Conservation (phyloP, 495 filamentous ascomycete genomes). For the Aspergillus panamensis region DNA sequence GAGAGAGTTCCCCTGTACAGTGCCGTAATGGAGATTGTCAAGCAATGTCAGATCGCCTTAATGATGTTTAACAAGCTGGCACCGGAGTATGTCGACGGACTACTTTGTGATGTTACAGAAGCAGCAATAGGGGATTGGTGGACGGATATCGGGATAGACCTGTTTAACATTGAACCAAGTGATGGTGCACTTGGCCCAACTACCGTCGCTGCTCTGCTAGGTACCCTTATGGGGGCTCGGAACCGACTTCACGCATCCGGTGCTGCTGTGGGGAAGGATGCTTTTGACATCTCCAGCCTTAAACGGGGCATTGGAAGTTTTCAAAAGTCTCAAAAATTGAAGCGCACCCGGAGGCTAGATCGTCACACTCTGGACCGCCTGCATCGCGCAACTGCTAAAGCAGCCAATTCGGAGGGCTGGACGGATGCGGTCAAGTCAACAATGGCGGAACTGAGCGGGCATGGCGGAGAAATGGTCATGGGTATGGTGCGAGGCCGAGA, state of each 20-base stretch:
- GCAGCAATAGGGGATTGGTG: conserved; percentile 92
- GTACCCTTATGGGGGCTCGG: conserved; percentile 81
- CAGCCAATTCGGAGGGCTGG: conserved; percentile 76
- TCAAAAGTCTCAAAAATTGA: conserved; percentile 82
- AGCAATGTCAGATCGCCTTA: conserved; percentile 85
- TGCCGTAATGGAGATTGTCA: conserved; percentile 85
- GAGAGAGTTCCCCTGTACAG: conserved; percentile 72
- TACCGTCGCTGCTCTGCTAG: conserved; percentile 83
- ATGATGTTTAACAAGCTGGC: conserved; percentile 83
- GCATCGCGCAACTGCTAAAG: conserved; percentile 79
- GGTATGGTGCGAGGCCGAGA: conserved; percentile 87
- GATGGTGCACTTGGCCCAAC: conserved; percentile 92
- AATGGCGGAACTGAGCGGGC: conserved; percentile 90
- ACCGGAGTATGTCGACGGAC: conserved; percentile 85
- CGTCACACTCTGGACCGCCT: conserved; percentile 76
- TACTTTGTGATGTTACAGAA: conserved; percentile 92
- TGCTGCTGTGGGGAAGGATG: conserved; percentile 85
- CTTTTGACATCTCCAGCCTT: conserved; percentile 76
- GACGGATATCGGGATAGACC: conserved; percentile 86
- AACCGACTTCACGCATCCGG: conserved; percentile 80
- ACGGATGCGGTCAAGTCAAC: conserved; percentile 92
- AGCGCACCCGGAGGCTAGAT: conserved; percentile 73
- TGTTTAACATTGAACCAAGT: conserved; percentile 85
- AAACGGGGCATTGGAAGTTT: conserved; percentile 84
- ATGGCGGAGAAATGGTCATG: conserved; percentile 89